Evolutionary conservation across 164 flowering plant genomes (phyloP).

Genomic region (Vitis labrusca): DNA sequence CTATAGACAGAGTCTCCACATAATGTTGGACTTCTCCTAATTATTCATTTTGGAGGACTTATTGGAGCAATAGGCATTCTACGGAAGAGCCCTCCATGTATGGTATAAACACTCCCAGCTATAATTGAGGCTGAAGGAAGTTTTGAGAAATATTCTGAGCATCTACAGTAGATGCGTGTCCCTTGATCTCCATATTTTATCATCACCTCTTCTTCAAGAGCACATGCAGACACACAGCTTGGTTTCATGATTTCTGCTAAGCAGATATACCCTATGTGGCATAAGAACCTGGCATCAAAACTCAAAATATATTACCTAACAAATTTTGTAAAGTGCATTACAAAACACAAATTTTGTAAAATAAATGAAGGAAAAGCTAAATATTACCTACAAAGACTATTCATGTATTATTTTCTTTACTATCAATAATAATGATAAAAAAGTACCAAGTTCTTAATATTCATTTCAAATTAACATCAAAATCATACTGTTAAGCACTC

Average conservation of each 20-base stretch:
- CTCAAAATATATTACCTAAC: too few relatives aligned
- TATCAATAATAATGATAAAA: too few relatives aligned
- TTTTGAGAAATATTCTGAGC: constrained; percentile 15
- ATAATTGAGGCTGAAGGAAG: constrained; percentile 28
- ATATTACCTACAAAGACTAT: too few relatives aligned
- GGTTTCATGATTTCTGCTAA: constrained; percentile 29
- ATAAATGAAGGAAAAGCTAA: too few relatives aligned
- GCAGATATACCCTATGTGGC: constrained; percentile 25
- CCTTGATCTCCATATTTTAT: constrained; percentile 23
- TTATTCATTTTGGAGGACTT: neutral
- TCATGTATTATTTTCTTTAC: too few relatives aligned
- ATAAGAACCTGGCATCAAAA: constrained; percentile 15
- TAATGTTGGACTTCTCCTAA: too few relatives aligned
- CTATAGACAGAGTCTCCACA: constrained; percentile 3
- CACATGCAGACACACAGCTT: constrained; percentile 10
- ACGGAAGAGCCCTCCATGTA: constrained; percentile 29
- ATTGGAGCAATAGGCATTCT: too few relatives aligned
- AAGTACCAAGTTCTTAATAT: too few relatives aligned
- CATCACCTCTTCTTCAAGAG: constrained; percentile 20
- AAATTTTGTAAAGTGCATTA: too few relatives aligned
- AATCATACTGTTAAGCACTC: too few relatives aligned
- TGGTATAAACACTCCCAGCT: constrained; percentile 10
- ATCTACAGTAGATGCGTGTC: constrained; percentile 11
- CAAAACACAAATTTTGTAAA: too few relatives aligned
- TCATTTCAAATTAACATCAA: too few relatives aligned